These are phyloP conservation scores for Hypomyces rosellus DNA, from an alignment of 2,329 filamentous ascomycete species.

Conservation along the genomic window DNA sequence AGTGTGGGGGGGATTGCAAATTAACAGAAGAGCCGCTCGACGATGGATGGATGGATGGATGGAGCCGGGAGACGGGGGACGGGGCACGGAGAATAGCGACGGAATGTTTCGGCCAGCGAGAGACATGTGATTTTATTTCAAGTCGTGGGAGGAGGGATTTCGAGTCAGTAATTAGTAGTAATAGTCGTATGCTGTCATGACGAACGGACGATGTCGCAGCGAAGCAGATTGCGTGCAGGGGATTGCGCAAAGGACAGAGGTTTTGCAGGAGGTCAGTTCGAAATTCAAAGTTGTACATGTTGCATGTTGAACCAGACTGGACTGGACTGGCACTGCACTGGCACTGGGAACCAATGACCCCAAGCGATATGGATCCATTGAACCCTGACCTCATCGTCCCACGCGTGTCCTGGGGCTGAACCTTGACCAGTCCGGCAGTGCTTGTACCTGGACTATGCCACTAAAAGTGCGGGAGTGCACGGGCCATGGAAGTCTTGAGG, in stretches of 20 bases:
- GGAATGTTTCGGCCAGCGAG: constrained; percentile 11
- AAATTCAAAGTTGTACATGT: too few species aligned
- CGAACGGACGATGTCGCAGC: background rate
- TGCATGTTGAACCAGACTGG: too few species aligned
- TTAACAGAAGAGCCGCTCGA: background rate
- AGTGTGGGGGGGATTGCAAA: constrained; percentile 3
- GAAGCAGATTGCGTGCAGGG: too few species aligned
- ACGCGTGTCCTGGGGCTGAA: constrained; percentile 4
- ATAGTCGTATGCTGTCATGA: background rate
- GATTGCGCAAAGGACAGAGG: too few species aligned
- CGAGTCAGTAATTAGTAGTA: background rate
- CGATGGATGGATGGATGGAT: background rate
- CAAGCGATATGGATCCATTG: background rate
- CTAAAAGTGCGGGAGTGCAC: constrained; percentile 12
- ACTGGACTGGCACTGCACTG: too few species aligned
- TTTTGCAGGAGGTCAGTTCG: background rate
- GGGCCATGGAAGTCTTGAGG: background rate
- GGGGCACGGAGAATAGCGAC: constrained; percentile 4
- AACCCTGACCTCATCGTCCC: constrained; percentile 10
- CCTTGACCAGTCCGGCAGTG: constrained; percentile 7
- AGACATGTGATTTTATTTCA: constrained; percentile 9
- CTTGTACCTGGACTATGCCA: constrained; percentile 10
- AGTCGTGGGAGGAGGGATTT: background rate
- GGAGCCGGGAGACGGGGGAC: background rate
- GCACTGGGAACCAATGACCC: too few species aligned